A percentile compares a stretch with the other conserved stretches of the same genome.
Evolutionary conservation across 129 eudicot species (phyloP).

Genomic region (Flaveria trinervia): DNA sequence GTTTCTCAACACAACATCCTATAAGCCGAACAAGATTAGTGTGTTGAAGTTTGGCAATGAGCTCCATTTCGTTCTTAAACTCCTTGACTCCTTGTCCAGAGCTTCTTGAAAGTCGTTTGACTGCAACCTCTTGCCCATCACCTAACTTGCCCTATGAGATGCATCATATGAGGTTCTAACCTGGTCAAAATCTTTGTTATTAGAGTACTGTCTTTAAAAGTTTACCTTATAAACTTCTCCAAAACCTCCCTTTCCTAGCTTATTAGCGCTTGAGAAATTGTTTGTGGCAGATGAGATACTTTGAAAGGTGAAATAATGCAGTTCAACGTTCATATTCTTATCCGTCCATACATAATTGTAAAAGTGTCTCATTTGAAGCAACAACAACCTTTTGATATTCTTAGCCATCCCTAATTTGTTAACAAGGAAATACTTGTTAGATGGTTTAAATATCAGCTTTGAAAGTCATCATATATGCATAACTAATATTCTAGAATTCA

Average conservation of each 20-base stretch:
- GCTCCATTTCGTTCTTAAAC: slow-evolving; percentile 33
- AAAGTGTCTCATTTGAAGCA: not conserved
- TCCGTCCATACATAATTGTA: not conserved
- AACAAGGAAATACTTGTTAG: not conserved
- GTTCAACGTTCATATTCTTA: slow-evolving; percentile 9
- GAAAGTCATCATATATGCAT: too few species aligned
- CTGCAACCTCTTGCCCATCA: slow-evolving; percentile 40
- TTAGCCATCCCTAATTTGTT: slow-evolving; percentile 15
- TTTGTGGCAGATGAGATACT: slow-evolving; percentile 35
- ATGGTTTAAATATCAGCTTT: too few species aligned
- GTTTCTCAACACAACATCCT: slow-evolving; percentile 31
- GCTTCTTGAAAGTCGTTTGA: slow-evolving; percentile 32
- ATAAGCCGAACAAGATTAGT: slow-evolving; percentile 33
- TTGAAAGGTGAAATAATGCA: slow-evolving; percentile 34
- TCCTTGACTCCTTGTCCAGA: slow-evolving; percentile 34
- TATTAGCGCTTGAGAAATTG: slow-evolving; percentile 31
- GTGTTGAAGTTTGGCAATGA: slow-evolving; percentile 43
- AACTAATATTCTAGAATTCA: too few species aligned
- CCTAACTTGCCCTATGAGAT: slow-evolving; percentile 29
- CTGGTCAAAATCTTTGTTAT: not conserved
- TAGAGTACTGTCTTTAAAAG: not conserved
- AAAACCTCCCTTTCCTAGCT: slow-evolving; percentile 41
- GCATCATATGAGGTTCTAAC: not conserved
- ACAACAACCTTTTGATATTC: slow-evolving; percentile 8
- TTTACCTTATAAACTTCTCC: slow-evolving; percentile 44